phyloP scores from a whole-genome alignment of 83 land plant species.

The Thuja plicata region DNA sequence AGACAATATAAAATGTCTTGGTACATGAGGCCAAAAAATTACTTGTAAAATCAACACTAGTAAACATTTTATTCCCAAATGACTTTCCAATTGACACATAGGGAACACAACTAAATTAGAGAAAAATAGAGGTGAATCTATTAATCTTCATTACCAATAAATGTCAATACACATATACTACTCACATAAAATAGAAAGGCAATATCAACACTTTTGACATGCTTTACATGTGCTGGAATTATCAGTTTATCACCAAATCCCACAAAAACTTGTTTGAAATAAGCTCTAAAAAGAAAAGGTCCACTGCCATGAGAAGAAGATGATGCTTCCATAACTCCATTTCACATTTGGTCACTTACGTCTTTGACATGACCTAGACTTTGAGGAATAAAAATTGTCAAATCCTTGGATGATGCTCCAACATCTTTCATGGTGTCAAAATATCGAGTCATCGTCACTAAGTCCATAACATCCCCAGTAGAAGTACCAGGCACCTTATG shows the following conservation, averaged over 20 bases:
- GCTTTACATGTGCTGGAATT: not conserved
- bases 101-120: not conserved
- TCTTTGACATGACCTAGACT: conserved; percentile 95
- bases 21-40: not conserved
- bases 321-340: conserved; percentile 77
- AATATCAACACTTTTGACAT: not conserved
- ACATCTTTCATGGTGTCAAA: conserved; percentile 95
- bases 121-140: not conserved
- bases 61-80: not conserved
- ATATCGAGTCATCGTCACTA: conserved; percentile 92
- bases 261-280: not conserved
- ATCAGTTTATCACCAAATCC: not conserved
- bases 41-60: not conserved
- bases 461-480: conserved; percentile 91
- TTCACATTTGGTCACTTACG: conserved; percentile 75
- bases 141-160: not conserved
- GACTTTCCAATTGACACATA: not conserved
- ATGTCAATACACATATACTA: not conserved
- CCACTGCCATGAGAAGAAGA: conserved; percentile 37
- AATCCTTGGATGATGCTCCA: conserved; percentile 79
- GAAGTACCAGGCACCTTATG: conserved; percentile 79
- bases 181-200: not conserved
- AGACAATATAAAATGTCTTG: not conserved
- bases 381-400: conserved; percentile 90
- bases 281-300: conserved; percentile 25